A percentile compares a stretch with the other conserved stretches of the same genome.
Conservation (phyloP, 1,139 yeast genomes). For the Zygosaccharomyces pseudobailii region DNA sequence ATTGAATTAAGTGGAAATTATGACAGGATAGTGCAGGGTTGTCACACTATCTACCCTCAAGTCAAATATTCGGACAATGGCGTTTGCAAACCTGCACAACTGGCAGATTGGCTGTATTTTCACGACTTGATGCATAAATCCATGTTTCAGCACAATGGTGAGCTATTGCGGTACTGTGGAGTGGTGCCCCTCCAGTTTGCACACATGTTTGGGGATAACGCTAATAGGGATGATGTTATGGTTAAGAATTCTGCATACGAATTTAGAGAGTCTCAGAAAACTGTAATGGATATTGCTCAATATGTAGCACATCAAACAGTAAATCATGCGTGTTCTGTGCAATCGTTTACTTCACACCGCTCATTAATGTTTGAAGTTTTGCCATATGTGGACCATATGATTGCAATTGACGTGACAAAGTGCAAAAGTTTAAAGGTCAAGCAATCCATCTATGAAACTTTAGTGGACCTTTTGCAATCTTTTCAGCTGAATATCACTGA, state of each 20-base stretch:
- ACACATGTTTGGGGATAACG: conserved; percentile 56
- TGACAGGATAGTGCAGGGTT: conserved; percentile 68
- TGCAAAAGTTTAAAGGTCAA: conserved; percentile 26
- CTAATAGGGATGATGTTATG: conserved; percentile 36
- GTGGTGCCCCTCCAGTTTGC: conserved; percentile 61
- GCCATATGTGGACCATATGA: conserved; percentile 45
- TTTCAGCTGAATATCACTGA: conserved; percentile 30
- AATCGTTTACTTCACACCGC: conserved; percentile 17
- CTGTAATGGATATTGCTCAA: conserved; percentile 16
- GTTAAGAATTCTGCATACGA: conserved; percentile 24
- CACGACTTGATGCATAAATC: conserved; percentile 50
- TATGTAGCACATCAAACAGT: conserved; percentile 15
- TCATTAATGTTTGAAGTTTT: conserved; percentile 36
- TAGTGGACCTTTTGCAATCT: conserved; percentile 31
- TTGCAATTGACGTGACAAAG: conserved; percentile 42
- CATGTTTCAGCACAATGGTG: conserved; percentile 45
- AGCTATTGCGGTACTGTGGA: conserved; percentile 51
- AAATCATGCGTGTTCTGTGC: conserved; percentile 11
- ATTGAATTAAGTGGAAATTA: conserved; percentile 45
- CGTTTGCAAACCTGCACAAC: conserved; percentile 53
- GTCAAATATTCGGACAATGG: conserved; percentile 62
- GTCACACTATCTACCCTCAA: conserved; percentile 59
- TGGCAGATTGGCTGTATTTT: conserved; percentile 77
- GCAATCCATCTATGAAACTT: conserved; percentile 23
- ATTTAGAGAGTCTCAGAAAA: conserved; percentile 20